A percentile compares a stretch with the other conserved stretches of the same genome.
phyloP scores from a whole-genome alignment of 169 alveolate genomes.

The Cryptosporidium meleagridis region DNA sequence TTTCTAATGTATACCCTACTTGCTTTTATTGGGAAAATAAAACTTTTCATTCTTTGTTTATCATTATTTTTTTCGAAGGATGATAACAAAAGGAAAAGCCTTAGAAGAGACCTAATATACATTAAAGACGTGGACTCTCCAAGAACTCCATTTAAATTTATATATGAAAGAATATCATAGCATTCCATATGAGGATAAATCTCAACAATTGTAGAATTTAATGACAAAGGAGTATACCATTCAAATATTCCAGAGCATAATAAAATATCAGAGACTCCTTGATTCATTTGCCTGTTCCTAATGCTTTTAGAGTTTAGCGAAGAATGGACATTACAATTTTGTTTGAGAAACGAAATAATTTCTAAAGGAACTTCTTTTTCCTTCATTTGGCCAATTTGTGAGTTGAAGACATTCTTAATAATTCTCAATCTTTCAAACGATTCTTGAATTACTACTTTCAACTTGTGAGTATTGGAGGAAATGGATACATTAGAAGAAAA shows the following conservation, averaged over 20 bases:
- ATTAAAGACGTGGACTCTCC: conserved; percentile 55
- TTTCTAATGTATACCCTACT: conserved; percentile 53
- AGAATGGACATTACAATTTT: conserved; percentile 1
- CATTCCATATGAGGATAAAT: conserved; percentile 29
- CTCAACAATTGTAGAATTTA: conserved; percentile 54
- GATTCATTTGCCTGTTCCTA: conserved; percentile 19
- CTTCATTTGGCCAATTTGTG: not conserved
- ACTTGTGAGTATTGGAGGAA: conserved; percentile 45
- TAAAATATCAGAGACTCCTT: conserved; percentile 26
- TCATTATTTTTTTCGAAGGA: not conserved
- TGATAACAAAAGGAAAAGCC: conserved; percentile 1
- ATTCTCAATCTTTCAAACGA: conserved; percentile 4
- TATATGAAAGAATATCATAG: conserved; percentile 52
- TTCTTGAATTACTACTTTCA: conserved; percentile 10
- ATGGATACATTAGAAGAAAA: conserved; percentile 48
- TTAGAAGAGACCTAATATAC: conserved; percentile 40
- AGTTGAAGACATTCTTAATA: conserved; percentile 2
- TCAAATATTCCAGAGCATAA: conserved; percentile 57
- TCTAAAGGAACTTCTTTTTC: conserved; percentile 11
- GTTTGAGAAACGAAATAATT: conserved; percentile 16
- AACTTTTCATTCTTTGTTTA: not conserved
- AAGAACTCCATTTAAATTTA: conserved; percentile 28
- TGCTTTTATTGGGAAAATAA: conserved; percentile 59
- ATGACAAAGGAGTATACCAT: conserved; percentile 61
- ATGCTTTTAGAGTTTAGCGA: not conserved